phyloP scores from a whole-genome alignment of 2,329 filamentous ascomycete genomes.

The Davidsoniella eucalypti region DNA sequence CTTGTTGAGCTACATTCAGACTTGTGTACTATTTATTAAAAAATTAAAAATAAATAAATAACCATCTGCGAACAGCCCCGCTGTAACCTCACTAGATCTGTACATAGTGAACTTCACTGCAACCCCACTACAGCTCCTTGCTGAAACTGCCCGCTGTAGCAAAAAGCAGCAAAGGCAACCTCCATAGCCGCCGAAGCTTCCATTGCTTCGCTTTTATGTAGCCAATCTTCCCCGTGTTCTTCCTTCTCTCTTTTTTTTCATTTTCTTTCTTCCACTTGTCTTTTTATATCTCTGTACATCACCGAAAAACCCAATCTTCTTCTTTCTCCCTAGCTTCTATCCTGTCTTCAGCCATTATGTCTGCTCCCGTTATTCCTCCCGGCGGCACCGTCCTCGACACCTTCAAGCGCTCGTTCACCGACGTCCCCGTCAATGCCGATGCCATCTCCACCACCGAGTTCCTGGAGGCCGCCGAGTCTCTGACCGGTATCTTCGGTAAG shows the following conservation, averaged over 20 bases:
- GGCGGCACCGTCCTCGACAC: slow-evolving; percentile 74
- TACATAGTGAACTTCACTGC: too few species aligned
- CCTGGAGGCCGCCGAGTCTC: slow-evolving; percentile 74
- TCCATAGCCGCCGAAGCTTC: too few species aligned
- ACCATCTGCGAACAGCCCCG: too few species aligned
- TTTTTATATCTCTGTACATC: background rate
- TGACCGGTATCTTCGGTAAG: slow-evolving; percentile 73
- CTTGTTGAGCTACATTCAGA: too few species aligned
- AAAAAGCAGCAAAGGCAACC: too few species aligned
- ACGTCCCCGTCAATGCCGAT: slow-evolving; percentile 59
- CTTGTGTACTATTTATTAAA: too few species aligned
- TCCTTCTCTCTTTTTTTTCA: background rate
- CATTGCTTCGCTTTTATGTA: too few species aligned
- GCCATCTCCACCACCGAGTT: slow-evolving; percentile 73
- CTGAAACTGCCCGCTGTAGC: too few species aligned
- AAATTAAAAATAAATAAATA: too few species aligned
- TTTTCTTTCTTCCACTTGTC: background rate
- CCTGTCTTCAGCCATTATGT: slow-evolving; percentile 25
- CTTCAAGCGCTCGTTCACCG: slow-evolving; percentile 65
- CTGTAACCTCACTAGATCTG: too few species aligned
- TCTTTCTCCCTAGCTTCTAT: background rate
- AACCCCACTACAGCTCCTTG: too few species aligned
- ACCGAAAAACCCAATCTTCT: background rate
- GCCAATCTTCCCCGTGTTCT: background rate
- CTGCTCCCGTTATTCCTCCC: slow-evolving; percentile 31